These are phyloP conservation scores for Neopestalotiopsis clavispora DNA, from an alignment of 2,329 filamentous ascomycete species.

Conservation along the genomic window DNA sequence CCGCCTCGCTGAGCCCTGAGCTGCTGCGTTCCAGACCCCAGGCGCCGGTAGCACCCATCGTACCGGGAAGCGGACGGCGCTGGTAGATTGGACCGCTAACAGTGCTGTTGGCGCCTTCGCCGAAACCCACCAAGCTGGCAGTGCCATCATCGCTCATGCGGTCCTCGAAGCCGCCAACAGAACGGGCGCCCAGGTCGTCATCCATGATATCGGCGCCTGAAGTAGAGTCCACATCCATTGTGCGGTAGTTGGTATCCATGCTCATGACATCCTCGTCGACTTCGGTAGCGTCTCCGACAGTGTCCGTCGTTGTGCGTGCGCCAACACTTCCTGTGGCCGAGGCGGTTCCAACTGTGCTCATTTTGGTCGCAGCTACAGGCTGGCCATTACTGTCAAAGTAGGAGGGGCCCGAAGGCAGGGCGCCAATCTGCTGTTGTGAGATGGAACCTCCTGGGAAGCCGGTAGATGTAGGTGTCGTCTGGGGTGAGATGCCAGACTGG, in stretches of 20 bases:
- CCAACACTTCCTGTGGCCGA: slow-evolving; percentile 83
- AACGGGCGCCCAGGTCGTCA: slow-evolving; percentile 49
- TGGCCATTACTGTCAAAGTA: slow-evolving; percentile 84
- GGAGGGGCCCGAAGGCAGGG: slow-evolving; percentile 54
- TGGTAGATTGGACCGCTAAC: slow-evolving; percentile 79
- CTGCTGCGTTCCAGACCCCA: slow-evolving; percentile 56
- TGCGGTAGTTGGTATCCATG: slow-evolving; percentile 64
- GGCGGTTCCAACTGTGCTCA: slow-evolving; percentile 89
- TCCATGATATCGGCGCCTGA: slow-evolving; percentile 37
- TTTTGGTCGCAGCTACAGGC: slow-evolving; percentile 72
- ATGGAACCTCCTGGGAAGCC: slow-evolving; percentile 46
- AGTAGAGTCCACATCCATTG: slow-evolving; percentile 59
- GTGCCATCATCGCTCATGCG: slow-evolving; percentile 86
- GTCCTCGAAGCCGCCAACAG: slow-evolving; percentile 61
- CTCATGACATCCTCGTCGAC: slow-evolving; percentile 71
- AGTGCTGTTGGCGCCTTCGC: slow-evolving; percentile 87
- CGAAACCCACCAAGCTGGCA: slow-evolving; percentile 87
- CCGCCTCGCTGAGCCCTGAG: slow-evolving; percentile 56
- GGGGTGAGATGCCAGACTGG: slow-evolving; percentile 49
- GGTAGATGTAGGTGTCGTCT: slow-evolving; percentile 56
- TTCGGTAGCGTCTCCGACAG: slow-evolving; percentile 60
- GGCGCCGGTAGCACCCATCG: slow-evolving; percentile 30
- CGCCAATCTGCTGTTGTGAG: slow-evolving; percentile 35
- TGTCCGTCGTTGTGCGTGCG: slow-evolving; percentile 57
- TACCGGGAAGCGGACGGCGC: slow-evolving; percentile 51